Evolutionary conservation across 106 monocot species (phyloP).

Genomic region (Agapanthus africanus): DNA sequence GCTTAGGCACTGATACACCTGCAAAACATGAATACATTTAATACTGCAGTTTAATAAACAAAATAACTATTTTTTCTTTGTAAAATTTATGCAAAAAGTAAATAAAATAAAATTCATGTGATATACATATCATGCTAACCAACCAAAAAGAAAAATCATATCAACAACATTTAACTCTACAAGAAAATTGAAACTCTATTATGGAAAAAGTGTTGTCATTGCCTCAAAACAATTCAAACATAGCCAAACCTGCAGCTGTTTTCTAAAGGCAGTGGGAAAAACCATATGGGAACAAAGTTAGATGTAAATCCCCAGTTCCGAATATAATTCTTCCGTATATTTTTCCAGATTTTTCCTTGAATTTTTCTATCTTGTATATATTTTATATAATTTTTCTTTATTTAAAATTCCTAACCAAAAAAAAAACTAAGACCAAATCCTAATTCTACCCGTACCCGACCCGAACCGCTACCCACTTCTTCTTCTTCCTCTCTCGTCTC

Average conservation of each 20-base stretch:
- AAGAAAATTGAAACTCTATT: neutral
- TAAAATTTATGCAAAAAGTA: neutral
- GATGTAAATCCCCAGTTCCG: too few species aligned
- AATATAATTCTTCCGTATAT: too few species aligned
- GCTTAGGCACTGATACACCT: slow-evolving; percentile 66
- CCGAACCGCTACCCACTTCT: too few species aligned
- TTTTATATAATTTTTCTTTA: too few species aligned
- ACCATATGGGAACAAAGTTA: neutral
- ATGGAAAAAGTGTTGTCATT: neutral
- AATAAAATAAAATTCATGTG: neutral
- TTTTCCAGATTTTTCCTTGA: too few species aligned
- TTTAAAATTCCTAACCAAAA: too few species aligned
- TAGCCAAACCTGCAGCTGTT: neutral
- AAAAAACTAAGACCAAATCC: too few species aligned
- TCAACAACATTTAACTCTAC: neutral
- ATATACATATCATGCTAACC: neutral
- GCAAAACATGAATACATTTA: slow-evolving; percentile 6
- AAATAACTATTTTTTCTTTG: neutral
- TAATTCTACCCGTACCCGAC: too few species aligned
- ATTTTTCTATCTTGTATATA: too few species aligned
- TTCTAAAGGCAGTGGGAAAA: neutral
- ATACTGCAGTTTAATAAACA: neutral
- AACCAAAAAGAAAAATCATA: neutral
- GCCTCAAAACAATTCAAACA: slow-evolving; percentile 3
- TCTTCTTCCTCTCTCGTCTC: too few species aligned